Percentiles rank a stretch among this genome's conserved stretches.
Evolutionary conservation across 805 yeast species (phyloP).

Genomic region (Myxozyma sirexii): DNA sequence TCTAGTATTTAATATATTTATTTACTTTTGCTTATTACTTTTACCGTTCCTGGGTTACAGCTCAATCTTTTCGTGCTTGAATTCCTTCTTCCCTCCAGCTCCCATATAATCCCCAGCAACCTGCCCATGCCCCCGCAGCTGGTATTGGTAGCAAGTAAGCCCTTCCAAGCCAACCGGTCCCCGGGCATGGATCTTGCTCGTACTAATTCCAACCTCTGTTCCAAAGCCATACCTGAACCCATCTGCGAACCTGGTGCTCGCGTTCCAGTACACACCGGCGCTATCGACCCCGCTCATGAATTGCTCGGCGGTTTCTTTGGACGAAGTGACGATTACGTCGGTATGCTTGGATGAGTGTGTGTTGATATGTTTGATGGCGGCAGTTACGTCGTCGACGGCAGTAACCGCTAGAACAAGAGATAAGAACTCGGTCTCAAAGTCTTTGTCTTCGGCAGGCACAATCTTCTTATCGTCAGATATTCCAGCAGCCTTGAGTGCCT

Average conservation of each 20-base stretch:
- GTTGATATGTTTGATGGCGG: constrained; percentile 86
- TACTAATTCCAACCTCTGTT: constrained; percentile 96
- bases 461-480: constrained; percentile 37
- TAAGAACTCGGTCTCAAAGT: constrained; percentile 82
- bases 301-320: constrained; percentile 66
- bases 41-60: not conserved
- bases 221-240: constrained; percentile 99
- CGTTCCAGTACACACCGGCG: constrained; percentile 97
- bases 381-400: constrained; percentile 58
- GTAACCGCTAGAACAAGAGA: constrained; percentile 81
- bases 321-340: constrained; percentile 83
- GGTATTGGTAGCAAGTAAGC: constrained; percentile 91
- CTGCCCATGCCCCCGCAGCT: constrained; percentile 89
- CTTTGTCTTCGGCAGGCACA: constrained; percentile 58
- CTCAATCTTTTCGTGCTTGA: constrained; percentile 55
- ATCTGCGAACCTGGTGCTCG: constrained; percentile 95
- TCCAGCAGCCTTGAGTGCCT: constrained; percentile 27
- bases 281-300: constrained; percentile 89
- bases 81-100: constrained; percentile 82
- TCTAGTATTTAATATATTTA: too few species aligned
- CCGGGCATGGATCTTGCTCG: constrained; percentile 95
- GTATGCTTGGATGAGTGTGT: constrained; percentile 94
- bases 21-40: too few species aligned
- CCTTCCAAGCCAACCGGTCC: constrained; percentile 99
- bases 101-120: constrained; percentile 89